A percentile compares a stretch with the other conserved stretches of the same genome.
Evolutionary conservation across 2,329 filamentous ascomycete genomes (phyloP).

Genomic region (Colletotrichum simmondsii): DNA sequence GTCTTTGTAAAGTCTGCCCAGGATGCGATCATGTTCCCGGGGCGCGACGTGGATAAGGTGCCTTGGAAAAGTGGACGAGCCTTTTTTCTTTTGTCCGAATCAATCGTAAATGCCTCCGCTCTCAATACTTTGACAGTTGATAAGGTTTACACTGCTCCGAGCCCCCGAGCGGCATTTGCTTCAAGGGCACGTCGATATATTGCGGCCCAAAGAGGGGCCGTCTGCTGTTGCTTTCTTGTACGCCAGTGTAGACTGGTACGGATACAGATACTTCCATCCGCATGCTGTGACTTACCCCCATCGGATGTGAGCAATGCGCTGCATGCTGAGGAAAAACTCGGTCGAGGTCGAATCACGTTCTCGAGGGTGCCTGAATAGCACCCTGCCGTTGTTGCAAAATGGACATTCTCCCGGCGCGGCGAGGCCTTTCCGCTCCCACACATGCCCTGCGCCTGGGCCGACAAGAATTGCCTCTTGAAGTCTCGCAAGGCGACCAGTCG

Average conservation of each 20-base stretch:
- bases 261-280: background rate
- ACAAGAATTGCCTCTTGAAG: background rate
- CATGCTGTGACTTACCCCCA: background rate
- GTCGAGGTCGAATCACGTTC: background rate
- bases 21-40: conserved; percentile 10
- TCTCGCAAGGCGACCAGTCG: background rate
- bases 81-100: background rate
- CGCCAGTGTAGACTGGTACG: too few relatives aligned
- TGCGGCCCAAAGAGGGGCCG: conserved; percentile 5
- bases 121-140: background rate
- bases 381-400: background rate
- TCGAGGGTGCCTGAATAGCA: background rate
- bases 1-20: background rate
- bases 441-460: background rate
- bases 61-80: conserved; percentile 18
- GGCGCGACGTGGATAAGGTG: conserved; percentile 7
- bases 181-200: background rate
- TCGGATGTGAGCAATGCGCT: background rate
- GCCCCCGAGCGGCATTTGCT: background rate
- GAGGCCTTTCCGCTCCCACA: background rate
- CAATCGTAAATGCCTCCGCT: conserved; percentile 3
- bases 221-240: background rate
- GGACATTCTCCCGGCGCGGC: background rate
- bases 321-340: background rate
- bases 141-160: conserved; percentile 20